Percentiles rank a stretch among this genome's conserved stretches.
These are phyloP conservation scores for Stellera chamaejasme DNA, from an alignment of 345 rosid species.

Conservation along the genomic window DNA sequence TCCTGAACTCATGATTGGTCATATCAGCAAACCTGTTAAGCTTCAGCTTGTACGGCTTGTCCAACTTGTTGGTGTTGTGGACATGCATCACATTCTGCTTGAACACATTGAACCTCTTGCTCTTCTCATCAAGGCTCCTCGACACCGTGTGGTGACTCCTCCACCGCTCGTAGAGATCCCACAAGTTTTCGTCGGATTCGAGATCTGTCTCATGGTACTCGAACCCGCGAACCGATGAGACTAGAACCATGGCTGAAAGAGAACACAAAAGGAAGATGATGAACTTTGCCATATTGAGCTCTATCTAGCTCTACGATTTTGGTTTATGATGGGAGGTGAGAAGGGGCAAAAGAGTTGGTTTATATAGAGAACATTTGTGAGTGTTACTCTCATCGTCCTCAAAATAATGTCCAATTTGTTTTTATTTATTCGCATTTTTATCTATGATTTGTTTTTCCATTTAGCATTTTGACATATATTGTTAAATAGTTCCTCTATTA, in stretches of 20 bases:
- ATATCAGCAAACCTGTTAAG: constrained; percentile 82
- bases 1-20: constrained; percentile 71
- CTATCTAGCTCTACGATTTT: not conserved
- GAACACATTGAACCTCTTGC: constrained; percentile 67
- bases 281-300: constrained; percentile 18
- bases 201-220: constrained; percentile 66
- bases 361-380: constrained; percentile 20
- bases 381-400: too few species aligned
- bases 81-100: constrained; percentile 65
- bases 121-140: constrained; percentile 54
- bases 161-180: constrained; percentile 85
- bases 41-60: constrained; percentile 71
- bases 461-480: too few species aligned
- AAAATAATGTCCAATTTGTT: too few species aligned
- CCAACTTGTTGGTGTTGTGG: constrained; percentile 57
- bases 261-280: constrained; percentile 27
- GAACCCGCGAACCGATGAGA: constrained; percentile 31
- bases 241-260: constrained; percentile 34
- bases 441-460: too few species aligned
- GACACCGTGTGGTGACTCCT: constrained; percentile 77
- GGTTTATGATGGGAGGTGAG: constrained; percentile 1
- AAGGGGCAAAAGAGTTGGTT: not conserved
- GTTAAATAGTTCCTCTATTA: too few species aligned
- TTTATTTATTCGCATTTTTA: too few species aligned
- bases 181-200: constrained; percentile 50